These are phyloP conservation scores for Pestalotiopsis fici DNA, from an alignment of 2,329 filamentous ascomycete genomes.

Conservation along the genomic window DNA sequence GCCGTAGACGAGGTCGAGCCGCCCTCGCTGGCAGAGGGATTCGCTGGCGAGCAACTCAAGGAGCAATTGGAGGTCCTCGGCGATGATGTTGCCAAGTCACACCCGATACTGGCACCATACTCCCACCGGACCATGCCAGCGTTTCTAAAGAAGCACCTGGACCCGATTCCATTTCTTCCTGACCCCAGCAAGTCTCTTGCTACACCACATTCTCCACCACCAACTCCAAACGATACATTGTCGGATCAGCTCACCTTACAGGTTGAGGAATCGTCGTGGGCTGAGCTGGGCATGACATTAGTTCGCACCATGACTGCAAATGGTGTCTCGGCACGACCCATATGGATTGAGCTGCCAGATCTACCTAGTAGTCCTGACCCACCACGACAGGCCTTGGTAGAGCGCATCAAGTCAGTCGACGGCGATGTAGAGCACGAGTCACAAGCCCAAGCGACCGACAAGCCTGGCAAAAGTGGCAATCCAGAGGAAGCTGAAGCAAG, in stretches of 20 bases:
- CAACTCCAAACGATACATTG: too few relatives aligned
- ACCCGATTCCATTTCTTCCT: slow-evolving; percentile 64
- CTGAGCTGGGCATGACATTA: slow-evolving; percentile 41
- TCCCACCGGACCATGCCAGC: slow-evolving; percentile 51
- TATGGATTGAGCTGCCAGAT: slow-evolving; percentile 38
- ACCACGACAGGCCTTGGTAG: slow-evolving; percentile 20
- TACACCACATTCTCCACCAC: slow-evolving; percentile 17
- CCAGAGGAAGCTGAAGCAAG: slow-evolving; percentile 39
- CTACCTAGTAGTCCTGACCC: slow-evolving; percentile 31
- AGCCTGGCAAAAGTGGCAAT: background rate
- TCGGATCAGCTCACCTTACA: slow-evolving; percentile 26
- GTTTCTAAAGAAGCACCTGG: slow-evolving; percentile 54
- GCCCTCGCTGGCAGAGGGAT: slow-evolving; percentile 62
- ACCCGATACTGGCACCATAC: slow-evolving; percentile 63
- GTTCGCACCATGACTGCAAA: slow-evolving; percentile 33
- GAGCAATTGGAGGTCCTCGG: slow-evolving; percentile 52
- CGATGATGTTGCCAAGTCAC: slow-evolving; percentile 58
- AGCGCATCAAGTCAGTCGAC: slow-evolving; percentile 19
- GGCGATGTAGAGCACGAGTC: slow-evolving; percentile 11
- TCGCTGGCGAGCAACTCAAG: slow-evolving; percentile 64
- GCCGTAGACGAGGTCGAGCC: slow-evolving; percentile 63
- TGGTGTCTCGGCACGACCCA: slow-evolving; percentile 34
- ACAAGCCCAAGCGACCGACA: slow-evolving; percentile 8
- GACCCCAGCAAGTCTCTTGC: slow-evolving; percentile 42
- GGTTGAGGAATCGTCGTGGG: slow-evolving; percentile 39